A percentile compares a stretch with the other conserved stretches of the same genome.
Conservation (phyloP, 495 filamentous ascomycete genomes). For the Xanthoparmelia taractica region DNA sequence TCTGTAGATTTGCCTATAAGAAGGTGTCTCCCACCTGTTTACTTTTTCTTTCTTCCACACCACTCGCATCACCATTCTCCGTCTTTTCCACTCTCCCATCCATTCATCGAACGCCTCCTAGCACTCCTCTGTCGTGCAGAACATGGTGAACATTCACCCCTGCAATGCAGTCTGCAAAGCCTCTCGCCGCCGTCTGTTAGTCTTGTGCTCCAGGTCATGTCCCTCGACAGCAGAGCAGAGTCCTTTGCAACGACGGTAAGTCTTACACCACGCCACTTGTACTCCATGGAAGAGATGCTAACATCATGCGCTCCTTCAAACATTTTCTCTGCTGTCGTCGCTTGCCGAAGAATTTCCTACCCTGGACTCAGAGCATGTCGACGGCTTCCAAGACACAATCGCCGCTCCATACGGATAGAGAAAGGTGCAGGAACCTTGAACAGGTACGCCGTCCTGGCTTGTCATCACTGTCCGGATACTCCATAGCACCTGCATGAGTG, state of each 20-base stretch:
- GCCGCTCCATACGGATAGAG: background rate
- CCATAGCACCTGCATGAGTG: background rate
- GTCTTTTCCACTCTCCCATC: background rate
- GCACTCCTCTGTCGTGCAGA: background rate
- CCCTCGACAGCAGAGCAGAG: background rate
- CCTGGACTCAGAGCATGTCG: background rate
- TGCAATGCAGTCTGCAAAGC: background rate
- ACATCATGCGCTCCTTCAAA: background rate
- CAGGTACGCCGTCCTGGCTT: constrained; percentile 4
- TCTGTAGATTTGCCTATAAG: background rate
- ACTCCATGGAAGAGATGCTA: background rate
- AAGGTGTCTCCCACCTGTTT: background rate
- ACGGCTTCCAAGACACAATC: constrained; percentile 1
- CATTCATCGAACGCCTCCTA: background rate
- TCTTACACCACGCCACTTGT: background rate
- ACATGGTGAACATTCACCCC: background rate
- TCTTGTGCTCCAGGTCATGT: background rate
- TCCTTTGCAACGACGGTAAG: background rate
- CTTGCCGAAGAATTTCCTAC: background rate
- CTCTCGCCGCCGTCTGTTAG: background rate
- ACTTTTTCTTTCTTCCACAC: constrained; percentile 4
- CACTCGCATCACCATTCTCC: background rate
- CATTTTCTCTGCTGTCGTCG: background rate
- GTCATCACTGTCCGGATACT: background rate
- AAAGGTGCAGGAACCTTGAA: background rate